A percentile compares a stretch with the other conserved stretches of the same genome.
phyloP scores from a whole-genome alignment of 164 flowering plant genomes.

The Kalanchoe fedtschenkoi region DNA sequence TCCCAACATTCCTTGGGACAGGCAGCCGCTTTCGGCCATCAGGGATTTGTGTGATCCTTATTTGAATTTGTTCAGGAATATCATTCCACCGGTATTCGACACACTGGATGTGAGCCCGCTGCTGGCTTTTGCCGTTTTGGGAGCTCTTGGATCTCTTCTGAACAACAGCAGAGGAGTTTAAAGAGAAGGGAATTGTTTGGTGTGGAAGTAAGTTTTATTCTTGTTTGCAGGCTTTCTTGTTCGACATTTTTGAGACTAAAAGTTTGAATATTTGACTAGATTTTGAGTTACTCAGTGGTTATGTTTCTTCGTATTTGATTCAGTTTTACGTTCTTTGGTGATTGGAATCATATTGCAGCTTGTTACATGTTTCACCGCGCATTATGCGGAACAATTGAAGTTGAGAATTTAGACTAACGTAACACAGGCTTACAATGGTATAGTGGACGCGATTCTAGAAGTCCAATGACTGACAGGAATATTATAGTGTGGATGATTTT shows the following conservation, averaged over 20 bases:
- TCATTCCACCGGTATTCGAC: slow-evolving; percentile 73
- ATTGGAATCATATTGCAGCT: no score
- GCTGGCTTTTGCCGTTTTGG: slow-evolving; percentile 74
- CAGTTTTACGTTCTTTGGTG: no score
- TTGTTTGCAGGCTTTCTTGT: not conserved
- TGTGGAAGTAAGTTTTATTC: not conserved
- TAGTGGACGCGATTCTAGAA: no score
- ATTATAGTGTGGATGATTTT: no score
- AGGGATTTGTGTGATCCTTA: slow-evolving; percentile 91
- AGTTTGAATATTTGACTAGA: not conserved
- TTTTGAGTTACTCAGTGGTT: no score
- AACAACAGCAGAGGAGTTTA: slow-evolving; percentile 1
- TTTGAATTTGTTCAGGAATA: slow-evolving; percentile 69
- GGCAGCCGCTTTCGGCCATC: slow-evolving; percentile 84
- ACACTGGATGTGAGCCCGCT: slow-evolving; percentile 81
- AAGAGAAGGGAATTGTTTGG: not conserved
- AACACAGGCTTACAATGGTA: no score
- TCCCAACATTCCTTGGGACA: slow-evolving; percentile 91
- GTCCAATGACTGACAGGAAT: no score
- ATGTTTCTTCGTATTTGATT: no score
- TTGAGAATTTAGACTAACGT: no score
- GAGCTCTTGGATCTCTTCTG: slow-evolving; percentile 47
- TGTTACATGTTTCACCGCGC: no score
- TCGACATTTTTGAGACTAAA: not conserved
- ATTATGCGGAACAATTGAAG: no score